Evolutionary conservation across 805 yeast genomes (phyloP), one percentile per base, ranked within the genome.

Genomic region (Danielozyma ontarioensis): DNA sequence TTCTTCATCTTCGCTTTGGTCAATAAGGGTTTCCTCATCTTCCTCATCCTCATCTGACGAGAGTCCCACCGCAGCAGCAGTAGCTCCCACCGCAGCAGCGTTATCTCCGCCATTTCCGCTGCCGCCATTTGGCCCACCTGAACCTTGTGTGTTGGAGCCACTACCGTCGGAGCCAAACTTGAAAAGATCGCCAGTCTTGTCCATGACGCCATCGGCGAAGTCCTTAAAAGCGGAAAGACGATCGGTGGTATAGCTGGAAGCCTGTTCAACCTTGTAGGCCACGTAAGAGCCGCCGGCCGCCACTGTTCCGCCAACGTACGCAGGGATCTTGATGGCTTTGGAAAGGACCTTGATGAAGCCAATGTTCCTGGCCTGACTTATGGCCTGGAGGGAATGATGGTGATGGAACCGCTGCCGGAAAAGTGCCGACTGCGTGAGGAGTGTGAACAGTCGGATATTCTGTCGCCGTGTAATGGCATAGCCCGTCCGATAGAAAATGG

Each of bases 211-310:
- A 24, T 72, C 74, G 0, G 85, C 76, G 28, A 77, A 55, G 35
- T 82, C 96, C 34, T 75, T 75, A 17, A 81, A 64, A 37, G 76
- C 67, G 6, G 69, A 66, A 27, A 90, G 46, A 50, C 77, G 76
- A 39, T 83, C 95, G 34, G 69, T 69, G 1, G 96, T 76, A 46
- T 74, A 85, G 25, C 56, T 67, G 0, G 85, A 70, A 1, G 95
- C 95, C 57, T 90, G 94, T 33, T 88, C 94, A 7, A 89, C 83
- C 55, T 93, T 90, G 57, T 89, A 89, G 13, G 89, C 87, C 31
- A 90, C 80, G 53, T 88, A 93, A 2, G 95, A 82, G 0, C 96
- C 95, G 5, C 95, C 96, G 8, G 97, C 97, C 2, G 95, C 96
- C 23, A 88, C 59, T 0, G 95, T 88, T 5, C 95, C 89, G 2